These are phyloP conservation scores for Strobilomyces echinocephalus DNA, from an alignment of 768 basidiomycete species.

Conservation along the genomic window DNA sequence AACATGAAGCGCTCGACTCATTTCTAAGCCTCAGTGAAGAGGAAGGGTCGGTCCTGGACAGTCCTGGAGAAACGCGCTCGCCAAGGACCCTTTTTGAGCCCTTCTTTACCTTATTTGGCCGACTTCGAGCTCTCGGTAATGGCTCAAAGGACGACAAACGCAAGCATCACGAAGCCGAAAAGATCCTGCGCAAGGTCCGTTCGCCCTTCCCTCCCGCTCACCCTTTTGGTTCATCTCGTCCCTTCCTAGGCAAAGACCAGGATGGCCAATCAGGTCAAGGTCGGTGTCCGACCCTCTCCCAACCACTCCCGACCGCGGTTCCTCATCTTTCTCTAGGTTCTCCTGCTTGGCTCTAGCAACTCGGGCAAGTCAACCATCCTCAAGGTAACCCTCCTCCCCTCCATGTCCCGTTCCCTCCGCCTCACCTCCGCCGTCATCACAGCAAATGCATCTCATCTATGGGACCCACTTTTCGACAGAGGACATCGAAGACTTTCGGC, in stretches of 20 bases:
- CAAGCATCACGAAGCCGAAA: constrained; percentile 67
- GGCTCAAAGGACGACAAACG: constrained; percentile 57
- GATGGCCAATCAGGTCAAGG: constrained; percentile 74
- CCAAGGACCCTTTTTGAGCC: no score
- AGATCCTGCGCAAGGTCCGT: constrained; percentile 69
- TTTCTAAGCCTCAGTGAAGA: no score
- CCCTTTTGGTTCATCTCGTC: neutral
- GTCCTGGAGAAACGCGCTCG: no score
- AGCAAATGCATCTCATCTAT: constrained; percentile 99
- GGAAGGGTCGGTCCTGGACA: no score
- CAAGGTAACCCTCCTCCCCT: constrained; percentile 50
- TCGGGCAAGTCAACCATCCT: constrained; percentile 91
- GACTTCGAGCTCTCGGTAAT: no score
- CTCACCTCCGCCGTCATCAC: constrained; percentile 4
- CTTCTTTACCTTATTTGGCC: no score
- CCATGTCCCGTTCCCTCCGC: neutral
- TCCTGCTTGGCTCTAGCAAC: constrained; percentile 89
- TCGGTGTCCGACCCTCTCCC: constrained; percentile 24
- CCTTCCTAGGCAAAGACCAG: constrained; percentile 62
- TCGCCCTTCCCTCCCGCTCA: neutral
- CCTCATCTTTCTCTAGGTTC: constrained; percentile 44
- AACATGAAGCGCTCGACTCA: no score
- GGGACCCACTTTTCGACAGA: constrained; percentile 72
- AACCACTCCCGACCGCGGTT: neutral
- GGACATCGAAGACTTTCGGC: constrained; percentile 86